These are phyloP conservation scores for Antitrichia curtipendula DNA, from an alignment of 225 moss, liverwort and hornwort species.

Conservation along the genomic window DNA sequence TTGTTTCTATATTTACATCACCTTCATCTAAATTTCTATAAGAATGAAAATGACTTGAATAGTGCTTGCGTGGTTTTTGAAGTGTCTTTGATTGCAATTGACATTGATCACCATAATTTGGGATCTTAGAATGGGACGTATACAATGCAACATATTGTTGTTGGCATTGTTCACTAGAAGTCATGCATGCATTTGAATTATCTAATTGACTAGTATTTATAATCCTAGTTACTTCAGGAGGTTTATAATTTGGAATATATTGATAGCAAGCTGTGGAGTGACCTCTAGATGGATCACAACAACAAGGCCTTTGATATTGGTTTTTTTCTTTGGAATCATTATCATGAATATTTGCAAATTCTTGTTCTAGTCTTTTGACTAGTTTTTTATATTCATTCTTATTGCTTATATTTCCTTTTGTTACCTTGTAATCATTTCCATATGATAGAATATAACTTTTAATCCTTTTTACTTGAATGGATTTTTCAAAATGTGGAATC, in stretches of 20 bases:
- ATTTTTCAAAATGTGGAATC: background rate
- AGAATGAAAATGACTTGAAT: background rate
- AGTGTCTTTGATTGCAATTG: background rate
- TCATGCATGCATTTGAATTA: background rate
- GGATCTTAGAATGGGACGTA: background rate
- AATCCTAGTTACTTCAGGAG: slow-evolving; percentile 4
- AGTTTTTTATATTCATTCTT: background rate
- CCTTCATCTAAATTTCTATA: background rate
- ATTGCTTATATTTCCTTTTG: background rate
- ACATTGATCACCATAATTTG: background rate
- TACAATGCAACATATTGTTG: background rate
- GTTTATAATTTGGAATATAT: background rate
- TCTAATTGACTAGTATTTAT: background rate
- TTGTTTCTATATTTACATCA: background rate
- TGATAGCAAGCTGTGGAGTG: background rate
- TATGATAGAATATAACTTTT: background rate
- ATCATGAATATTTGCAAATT: background rate
- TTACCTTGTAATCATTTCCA: background rate
- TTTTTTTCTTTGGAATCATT: background rate
- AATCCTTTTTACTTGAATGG: background rate
- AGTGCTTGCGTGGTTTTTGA: background rate
- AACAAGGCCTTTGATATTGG: background rate
- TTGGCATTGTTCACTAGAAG: background rate
- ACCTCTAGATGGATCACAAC: background rate
- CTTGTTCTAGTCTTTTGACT: background rate